A percentile compares a stretch with the other conserved stretches of the same genome.
phyloP scores from a whole-genome alignment of 805 yeast species.

The Wickerhamiella alocasiicola region DNA sequence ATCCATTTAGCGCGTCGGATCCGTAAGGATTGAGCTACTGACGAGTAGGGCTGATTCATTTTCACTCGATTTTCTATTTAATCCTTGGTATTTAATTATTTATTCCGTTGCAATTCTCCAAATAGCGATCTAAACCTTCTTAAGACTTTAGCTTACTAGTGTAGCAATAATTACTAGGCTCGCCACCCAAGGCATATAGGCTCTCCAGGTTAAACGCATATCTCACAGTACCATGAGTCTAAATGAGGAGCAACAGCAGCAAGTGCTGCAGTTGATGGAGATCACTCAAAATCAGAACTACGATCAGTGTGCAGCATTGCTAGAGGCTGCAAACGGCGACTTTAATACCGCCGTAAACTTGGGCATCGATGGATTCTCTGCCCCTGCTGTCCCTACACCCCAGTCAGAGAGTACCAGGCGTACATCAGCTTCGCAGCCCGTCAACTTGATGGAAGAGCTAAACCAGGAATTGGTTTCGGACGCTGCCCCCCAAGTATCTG shows the following conservation, averaged over 20 bases:
- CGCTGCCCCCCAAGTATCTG: slow-evolving; percentile 25
- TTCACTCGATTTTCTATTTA: too few relatives aligned
- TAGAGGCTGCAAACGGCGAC: slow-evolving; percentile 30
- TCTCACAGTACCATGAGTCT: background rate
- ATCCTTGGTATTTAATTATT: too few relatives aligned
- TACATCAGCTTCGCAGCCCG: slow-evolving; percentile 3
- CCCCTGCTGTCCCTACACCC: background rate
- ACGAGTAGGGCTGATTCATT: background rate
- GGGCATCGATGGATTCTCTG: slow-evolving; percentile 14
- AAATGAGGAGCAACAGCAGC: slow-evolving; percentile 7
- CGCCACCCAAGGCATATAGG: background rate
- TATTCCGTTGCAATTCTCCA: background rate
- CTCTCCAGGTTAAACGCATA: background rate
- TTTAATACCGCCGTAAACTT: slow-evolving; percentile 26
- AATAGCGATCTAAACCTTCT: too few relatives aligned
- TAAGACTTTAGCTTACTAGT: too few relatives aligned
- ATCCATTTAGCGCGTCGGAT: slow-evolving; percentile 96
- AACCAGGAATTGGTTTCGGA: slow-evolving; percentile 20
- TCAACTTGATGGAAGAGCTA: slow-evolving; percentile 24
- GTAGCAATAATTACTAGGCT: too few relatives aligned
- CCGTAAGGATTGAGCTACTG: slow-evolving; percentile 32
- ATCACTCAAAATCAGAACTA: slow-evolving; percentile 25
- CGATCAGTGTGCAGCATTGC: slow-evolving; percentile 23
- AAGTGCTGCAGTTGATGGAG: slow-evolving; percentile 23
- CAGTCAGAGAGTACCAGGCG: too few relatives aligned